Percentiles rank a stretch among this genome's conserved stretches.
phyloP scores from a whole-genome alignment of 2,329 filamentous ascomycete genomes.

The Metarhizium guizhouense region DNA sequence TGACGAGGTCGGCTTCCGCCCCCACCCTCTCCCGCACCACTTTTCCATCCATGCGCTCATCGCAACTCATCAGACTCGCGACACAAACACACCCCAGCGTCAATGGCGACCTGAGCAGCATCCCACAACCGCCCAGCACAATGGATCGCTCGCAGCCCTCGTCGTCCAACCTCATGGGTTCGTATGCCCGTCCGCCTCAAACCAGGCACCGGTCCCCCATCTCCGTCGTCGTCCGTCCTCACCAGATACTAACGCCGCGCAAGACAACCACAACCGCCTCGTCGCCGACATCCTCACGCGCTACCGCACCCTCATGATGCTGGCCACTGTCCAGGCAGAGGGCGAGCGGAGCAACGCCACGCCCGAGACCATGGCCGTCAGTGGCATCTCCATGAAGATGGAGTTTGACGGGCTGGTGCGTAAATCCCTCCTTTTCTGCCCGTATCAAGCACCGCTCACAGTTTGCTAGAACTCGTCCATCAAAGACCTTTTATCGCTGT shows the following conservation, averaged over 20 bases:
- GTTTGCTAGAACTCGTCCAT: slow-evolving; percentile 28
- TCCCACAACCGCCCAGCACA: neutral
- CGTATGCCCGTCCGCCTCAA: neutral
- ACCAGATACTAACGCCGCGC: neutral
- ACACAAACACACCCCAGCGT: neutral
- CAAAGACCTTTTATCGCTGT: slow-evolving; percentile 35
- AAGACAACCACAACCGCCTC: slow-evolving; percentile 36
- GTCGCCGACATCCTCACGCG: slow-evolving; percentile 34
- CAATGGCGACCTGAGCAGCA: neutral
- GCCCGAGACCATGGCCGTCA: slow-evolving; percentile 32
- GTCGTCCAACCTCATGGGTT: slow-evolving; percentile 28
- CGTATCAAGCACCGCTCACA: neutral
- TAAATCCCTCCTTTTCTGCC: too few relatives aligned
- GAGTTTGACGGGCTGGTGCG: slow-evolving; percentile 34
- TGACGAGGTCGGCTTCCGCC: too few relatives aligned
- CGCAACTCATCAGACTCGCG: too few relatives aligned
- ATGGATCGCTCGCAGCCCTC: slow-evolving; percentile 26
- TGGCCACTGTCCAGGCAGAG: slow-evolving; percentile 32
- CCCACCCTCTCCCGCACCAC: too few relatives aligned
- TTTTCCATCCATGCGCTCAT: too few relatives aligned
- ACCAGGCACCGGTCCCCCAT: too few relatives aligned
- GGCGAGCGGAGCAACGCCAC: slow-evolving; percentile 29
- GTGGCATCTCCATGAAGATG: slow-evolving; percentile 34
- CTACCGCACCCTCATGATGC: slow-evolving; percentile 34
- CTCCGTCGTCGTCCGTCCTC: neutral